Evolutionary conservation across 2,329 filamentous ascomycete genomes (phyloP).

Genomic region (Xylariaceae sp.): DNA sequence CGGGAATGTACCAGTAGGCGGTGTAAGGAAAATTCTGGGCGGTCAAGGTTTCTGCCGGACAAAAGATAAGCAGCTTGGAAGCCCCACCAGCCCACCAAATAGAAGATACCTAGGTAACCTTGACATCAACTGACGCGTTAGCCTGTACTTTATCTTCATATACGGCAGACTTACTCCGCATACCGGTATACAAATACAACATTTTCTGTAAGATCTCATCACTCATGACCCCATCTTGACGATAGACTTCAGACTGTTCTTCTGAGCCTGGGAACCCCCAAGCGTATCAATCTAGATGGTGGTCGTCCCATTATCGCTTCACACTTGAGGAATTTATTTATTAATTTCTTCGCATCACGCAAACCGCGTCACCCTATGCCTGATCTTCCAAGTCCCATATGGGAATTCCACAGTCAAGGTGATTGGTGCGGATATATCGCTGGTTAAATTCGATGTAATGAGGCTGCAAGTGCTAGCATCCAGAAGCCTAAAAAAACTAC

Average conservation of each 20-base stretch:
- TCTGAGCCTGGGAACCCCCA: background rate
- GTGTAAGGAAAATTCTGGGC: constrained; percentile 22
- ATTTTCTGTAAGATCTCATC: background rate
- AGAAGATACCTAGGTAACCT: too few relatives aligned
- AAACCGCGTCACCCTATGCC: background rate
- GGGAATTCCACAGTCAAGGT: constrained; percentile 6
- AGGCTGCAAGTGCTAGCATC: constrained; percentile 10
- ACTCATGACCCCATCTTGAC: background rate
- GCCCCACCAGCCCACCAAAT: constrained; percentile 14
- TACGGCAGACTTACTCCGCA: too few relatives aligned
- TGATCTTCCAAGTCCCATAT: constrained; percentile 1
- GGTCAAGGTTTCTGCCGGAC: constrained; percentile 23
- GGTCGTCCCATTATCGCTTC: background rate
- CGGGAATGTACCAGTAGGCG: constrained; percentile 10
- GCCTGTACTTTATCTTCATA: too few relatives aligned
- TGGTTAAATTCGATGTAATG: constrained; percentile 14
- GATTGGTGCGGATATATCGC: constrained; percentile 27
- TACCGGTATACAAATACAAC: too few relatives aligned
- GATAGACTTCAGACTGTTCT: background rate
- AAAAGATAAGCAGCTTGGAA: constrained; percentile 12
- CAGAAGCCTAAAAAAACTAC: constrained; percentile 6
- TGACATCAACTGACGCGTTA: too few relatives aligned
- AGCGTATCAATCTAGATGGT: background rate
- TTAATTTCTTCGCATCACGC: background rate
- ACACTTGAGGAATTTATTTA: background rate